Percentiles rank a stretch among this genome's conserved stretches.
These are phyloP conservation scores for Podospora tetraspora DNA, from an alignment of 495 filamentous ascomycete genomes.

Conservation along the genomic window DNA sequence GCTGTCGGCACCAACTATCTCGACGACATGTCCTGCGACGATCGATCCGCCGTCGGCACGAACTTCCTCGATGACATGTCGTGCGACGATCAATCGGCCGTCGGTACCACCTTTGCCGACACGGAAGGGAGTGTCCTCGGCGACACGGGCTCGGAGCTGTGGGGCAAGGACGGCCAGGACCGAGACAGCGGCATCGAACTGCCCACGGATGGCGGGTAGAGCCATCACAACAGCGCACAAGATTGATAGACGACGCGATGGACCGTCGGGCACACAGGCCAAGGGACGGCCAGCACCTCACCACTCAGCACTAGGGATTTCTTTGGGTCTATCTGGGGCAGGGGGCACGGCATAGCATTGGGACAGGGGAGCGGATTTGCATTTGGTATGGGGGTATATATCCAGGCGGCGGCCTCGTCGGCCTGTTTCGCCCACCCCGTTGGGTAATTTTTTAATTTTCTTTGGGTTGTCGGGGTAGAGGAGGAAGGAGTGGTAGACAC, in stretches of 20 bases:
- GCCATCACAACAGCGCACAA: background rate
- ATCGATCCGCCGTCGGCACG: background rate
- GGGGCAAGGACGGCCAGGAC: constrained; percentile 41
- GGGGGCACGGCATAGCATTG: constrained; percentile 4
- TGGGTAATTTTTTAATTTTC: background rate
- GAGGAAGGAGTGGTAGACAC: background rate
- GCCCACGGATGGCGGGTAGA: constrained; percentile 31
- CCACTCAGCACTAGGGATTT: constrained; percentile 21
- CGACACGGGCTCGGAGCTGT: constrained; percentile 14
- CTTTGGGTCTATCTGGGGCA: constrained; percentile 4
- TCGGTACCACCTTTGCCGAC: constrained; percentile 25
- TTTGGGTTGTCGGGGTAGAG: background rate
- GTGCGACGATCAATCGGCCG: constrained; percentile 16
- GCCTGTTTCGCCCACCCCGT: background rate
- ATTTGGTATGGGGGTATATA: constrained; percentile 8
- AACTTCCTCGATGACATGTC: background rate
- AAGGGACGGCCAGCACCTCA: constrained; percentile 14
- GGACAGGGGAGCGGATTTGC: constrained; percentile 11
- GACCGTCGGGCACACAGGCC: background rate
- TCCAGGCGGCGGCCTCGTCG: background rate
- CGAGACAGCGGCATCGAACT: constrained; percentile 51
- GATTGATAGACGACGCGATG: constrained; percentile 1
- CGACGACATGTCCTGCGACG: background rate
- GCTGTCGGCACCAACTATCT: constrained; percentile 25
- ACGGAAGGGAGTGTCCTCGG: constrained; percentile 17